Evolutionary conservation across 257 asterid species (phyloP), one percentile per base, ranked within the genome.

Genomic region (Lantana camara): DNA sequence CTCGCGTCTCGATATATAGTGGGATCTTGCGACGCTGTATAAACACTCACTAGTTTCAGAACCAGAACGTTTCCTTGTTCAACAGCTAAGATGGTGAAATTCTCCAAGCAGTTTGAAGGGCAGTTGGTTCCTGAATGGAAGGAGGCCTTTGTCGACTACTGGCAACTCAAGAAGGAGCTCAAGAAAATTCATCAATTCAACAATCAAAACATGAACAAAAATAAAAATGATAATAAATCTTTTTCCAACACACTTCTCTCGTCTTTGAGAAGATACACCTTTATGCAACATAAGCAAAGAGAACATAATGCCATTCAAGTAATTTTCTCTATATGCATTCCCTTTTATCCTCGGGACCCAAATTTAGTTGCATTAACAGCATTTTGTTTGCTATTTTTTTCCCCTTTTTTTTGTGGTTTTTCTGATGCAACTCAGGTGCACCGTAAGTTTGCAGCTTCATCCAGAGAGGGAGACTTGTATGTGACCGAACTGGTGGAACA

Each of bases 101-200:
- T 92, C 44, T 72, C 88, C 22, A 92, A 87, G 80, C 97, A 92
- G 66, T 92, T 87, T 60, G 98, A 92, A 72, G 97, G 86, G 1
- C 97, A 87, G 53, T 64, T 92, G 50, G 82, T 92, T 47, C 96
- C 97, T 0, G 98, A 92, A 79, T 92, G 98, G 98, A 92, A 87
- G 66, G 98, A 92, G 46, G 98, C 97, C 27, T 92, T 89, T 52
- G 95, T 92, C 15, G 98, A 92, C 62, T 92, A 92, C 61, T 78
- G 85, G 77, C 84, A 80, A 67, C 89, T 92, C 49, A 92, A 92
- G 71, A 83, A 77, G 66, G 88, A 89, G 14, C 73, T 92, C 74
- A 89, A 92, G 84, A 85, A 88, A 78, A 79, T 87, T 52, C 79
- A 79, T 40, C 71, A 73, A 54, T 70, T 76, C 59, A 70, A 68